Conservation (phyloP, 2,329 filamentous ascomycete species). For the Botrytis hyacinthi region DNA sequence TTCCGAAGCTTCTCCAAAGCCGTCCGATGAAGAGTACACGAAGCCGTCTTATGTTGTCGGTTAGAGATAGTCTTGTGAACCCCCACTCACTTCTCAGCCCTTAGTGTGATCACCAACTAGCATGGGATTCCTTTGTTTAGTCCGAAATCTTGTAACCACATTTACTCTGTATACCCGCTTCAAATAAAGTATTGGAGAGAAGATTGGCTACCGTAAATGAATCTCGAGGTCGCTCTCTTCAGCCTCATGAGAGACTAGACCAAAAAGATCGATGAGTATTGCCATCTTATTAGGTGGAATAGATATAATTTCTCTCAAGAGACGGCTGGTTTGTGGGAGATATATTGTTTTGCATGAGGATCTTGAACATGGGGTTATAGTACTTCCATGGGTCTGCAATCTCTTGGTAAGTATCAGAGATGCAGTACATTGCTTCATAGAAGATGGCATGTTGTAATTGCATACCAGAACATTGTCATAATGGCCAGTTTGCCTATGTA, state of each 20-base stretch:
- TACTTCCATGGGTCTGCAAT: slow-evolving; percentile 4
- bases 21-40: slow-evolving; percentile 8
- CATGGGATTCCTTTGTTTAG: slow-evolving; percentile 18
- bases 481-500: not conserved
- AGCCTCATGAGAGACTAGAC: slow-evolving; percentile 5
- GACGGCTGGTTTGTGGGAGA: slow-evolving; percentile 16
- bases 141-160: slow-evolving; percentile 7
- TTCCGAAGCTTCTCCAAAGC: slow-evolving; percentile 11
- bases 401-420: slow-evolving; percentile 6
- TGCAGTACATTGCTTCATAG: not conserved
- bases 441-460: slow-evolving; percentile 14
- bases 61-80: slow-evolving; percentile 21
- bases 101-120: slow-evolving; percentile 17
- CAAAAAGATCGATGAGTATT: not conserved
- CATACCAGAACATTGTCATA: slow-evolving; percentile 12
- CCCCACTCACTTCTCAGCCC: slow-evolving; percentile 23
- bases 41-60: not conserved
- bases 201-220: slow-evolving; percentile 13
- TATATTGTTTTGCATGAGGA: slow-evolving; percentile 14
- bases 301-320: not conserved
- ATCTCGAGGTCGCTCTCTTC: not conserved
- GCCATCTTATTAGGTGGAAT: not conserved
- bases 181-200: slow-evolving; percentile 23
- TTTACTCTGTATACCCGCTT: slow-evolving; percentile 25
- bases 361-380: not conserved